Base-by-base conservation (phyloP, 257 asterid species). In the Fraxinus cuspidata region DNA sequence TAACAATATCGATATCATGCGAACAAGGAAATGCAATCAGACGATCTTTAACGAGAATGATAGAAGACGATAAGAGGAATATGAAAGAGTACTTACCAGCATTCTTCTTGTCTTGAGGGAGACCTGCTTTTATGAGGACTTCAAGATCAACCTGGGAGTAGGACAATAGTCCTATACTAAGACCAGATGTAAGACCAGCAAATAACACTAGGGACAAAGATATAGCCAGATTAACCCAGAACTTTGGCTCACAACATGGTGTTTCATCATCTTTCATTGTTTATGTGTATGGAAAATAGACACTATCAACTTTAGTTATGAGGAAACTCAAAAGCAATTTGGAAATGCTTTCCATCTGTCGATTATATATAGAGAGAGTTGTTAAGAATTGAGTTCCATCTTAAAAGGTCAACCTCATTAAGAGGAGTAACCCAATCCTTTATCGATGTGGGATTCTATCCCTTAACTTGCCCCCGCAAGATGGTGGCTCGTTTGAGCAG, bases 131-230 rank as follows among this genome's bases (percentile, higher is more conserved):
- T 12, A 76, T 4, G 28, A 84, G 85, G 75, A 84, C 88, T 73
- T 84, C 84, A 76, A 84, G 88, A 64, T 84, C 88, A 60, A 84
- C 82, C 77, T 84, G 80, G 80, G 80, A 73, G 81, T 84, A 77
- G 1, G 88, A 79, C 58, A 84, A 44, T 19, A 84, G 79, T 21
- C 88, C 88, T 21, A 84, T 71, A 29, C 88, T 82, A 3, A 85
- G 82, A 19, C 88, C 88, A 1, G 86, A 85, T 4, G 86, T 77
- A 56, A 85, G 78, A 18, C 79, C 88, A 7, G 86, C 85, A 42
- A 85, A 82, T 29, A 80, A 15, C n/a, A 85, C 84, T 15, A 85
- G 86, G 51, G 15, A 56, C 15, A 72, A 27, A 1, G 88, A 76
- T 21, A 80, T 56, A 11, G 19, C 80, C 0, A 79, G 28, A 66